Base-by-base conservation (phyloP, 2,329 filamentous ascomycete species). In the Mycosphaerella arachidis region DNA sequence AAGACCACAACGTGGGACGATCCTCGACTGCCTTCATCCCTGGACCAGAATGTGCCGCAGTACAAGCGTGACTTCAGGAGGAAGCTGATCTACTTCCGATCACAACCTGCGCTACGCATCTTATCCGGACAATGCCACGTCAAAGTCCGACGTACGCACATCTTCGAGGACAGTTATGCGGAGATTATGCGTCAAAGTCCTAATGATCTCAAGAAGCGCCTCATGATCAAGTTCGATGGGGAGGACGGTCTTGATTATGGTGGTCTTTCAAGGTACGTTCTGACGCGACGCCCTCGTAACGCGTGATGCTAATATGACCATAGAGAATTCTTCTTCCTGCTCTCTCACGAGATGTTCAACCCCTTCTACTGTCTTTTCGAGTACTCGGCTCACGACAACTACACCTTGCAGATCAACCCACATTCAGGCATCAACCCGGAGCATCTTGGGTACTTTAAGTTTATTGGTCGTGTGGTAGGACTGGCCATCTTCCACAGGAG, bases 281-380 rank as follows among this genome's bases (percentile, higher is more conserved):
- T 50, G 24, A 46, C 4, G 9, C 9, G 5, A 29, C 7, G 3
- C 7, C 6, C n/a, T n/a, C 13, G 10, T n/a, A 37, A 30, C 24
- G 8, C 20, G 9, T 33, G 35, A 57, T 56, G 53, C 74, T 76
- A 63, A 77, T 66, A 53, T 46, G 8, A 45, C 52, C 16, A 65
- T 70, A 86, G 92, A 84, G 94, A 99, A 78, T 99, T 99, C 82
- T 99, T 99, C 83, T 99, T 99, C 86, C 82, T 99, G 45, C 85
- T 99, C 57, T 97, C 93, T 16, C 94, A 99, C 78, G 94, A 99
- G 81, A 99, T 99, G 94, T 99, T 99, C 81, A 99, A 99, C 76
- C 94, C 94, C 33, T 99, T 99, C 79, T 99, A 99, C 81, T 99
- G 94, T 75, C 83, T 99, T 56, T 99, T 99, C 81, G 94, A 99